phyloP scores from a whole-genome alignment of 2,329 filamentous ascomycete genomes.

The Curvularia verruculosa region DNA sequence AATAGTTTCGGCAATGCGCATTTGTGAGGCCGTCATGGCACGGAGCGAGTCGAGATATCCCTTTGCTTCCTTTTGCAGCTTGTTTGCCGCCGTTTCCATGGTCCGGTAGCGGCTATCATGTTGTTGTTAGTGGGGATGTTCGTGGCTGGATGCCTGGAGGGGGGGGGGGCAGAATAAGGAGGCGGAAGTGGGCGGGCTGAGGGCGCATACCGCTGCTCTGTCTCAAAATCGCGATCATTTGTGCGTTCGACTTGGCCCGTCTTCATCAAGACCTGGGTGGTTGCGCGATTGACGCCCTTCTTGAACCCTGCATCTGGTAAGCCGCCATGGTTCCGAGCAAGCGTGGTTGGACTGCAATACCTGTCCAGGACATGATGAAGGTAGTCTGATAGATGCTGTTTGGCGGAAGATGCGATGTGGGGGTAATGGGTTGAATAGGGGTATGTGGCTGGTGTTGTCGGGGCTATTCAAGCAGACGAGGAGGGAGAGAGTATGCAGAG shows the following conservation, averaged over 20 bases:
- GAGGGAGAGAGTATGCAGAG: slow-evolving; percentile 2
- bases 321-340: slow-evolving; percentile 18
- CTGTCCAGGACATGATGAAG: slow-evolving; percentile 61
- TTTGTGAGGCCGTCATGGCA: slow-evolving; percentile 99
- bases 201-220: slow-evolving; percentile 77
- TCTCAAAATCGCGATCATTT: slow-evolving; percentile 97
- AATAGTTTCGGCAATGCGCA: slow-evolving; percentile 99
- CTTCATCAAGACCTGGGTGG: slow-evolving; percentile 99
- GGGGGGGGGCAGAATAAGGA: neutral
- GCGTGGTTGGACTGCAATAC: slow-evolving; percentile 50
- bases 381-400: slow-evolving; percentile 7
- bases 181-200: slow-evolving; percentile 13
- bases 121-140: slow-evolving; percentile 12
- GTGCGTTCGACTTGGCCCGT: slow-evolving; percentile 98
- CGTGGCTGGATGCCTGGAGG: neutral
- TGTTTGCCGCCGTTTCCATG: slow-evolving; percentile 91
- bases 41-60: slow-evolving; percentile 95
- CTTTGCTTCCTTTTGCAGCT: slow-evolving; percentile 96
- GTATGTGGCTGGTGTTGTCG: slow-evolving; percentile 1
- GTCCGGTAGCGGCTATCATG: slow-evolving; percentile 82
- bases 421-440: neutral
- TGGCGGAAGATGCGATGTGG: neutral
- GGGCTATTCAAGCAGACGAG: neutral
- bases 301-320: slow-evolving; percentile 69
- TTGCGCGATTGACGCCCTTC: slow-evolving; percentile 98